These are phyloP conservation scores for Neocatenulostroma microsporum DNA, from an alignment of 2,329 filamentous ascomycete genomes.

Conservation along the genomic window DNA sequence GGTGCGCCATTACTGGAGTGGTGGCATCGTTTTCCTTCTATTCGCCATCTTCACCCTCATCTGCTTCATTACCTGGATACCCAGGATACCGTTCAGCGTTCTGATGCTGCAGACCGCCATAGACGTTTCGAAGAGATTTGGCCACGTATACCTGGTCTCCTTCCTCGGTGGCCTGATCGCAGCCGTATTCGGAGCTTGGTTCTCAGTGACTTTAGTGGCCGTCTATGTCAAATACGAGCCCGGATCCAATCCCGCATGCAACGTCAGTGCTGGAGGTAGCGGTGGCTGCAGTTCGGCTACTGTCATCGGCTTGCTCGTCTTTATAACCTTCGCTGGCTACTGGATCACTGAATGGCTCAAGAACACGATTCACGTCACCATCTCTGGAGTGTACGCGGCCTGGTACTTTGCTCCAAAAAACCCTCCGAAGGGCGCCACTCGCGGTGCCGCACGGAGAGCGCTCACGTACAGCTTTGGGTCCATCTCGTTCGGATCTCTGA, in stretches of 20 bases:
- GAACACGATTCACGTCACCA: constrained; percentile 81
- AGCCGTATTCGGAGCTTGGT: constrained; percentile 74
- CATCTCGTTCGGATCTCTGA: constrained; percentile 74
- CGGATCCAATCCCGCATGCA: constrained; percentile 50
- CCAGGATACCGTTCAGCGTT: constrained; percentile 83
- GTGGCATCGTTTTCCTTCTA: constrained; percentile 78
- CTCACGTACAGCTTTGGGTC: constrained; percentile 89
- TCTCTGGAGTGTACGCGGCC: constrained; percentile 80
- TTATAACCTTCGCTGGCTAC: constrained; percentile 84
- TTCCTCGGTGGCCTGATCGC: constrained; percentile 72
- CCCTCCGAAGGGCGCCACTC: constrained; percentile 69
- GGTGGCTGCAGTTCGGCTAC: constrained; percentile 61
- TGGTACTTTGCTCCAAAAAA: constrained; percentile 77
- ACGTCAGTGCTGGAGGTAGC: constrained; percentile 41
- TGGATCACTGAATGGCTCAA: constrained; percentile 94
- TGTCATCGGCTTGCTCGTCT: constrained; percentile 76
- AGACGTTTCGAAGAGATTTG: constrained; percentile 73
- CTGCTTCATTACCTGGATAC: constrained; percentile 84
- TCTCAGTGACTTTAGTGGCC: constrained; percentile 73
- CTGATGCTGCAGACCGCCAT: constrained; percentile 83
- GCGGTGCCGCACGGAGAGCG: constrained; percentile 72
- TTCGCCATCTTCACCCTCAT: constrained; percentile 74
- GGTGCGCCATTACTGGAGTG: constrained; percentile 65
- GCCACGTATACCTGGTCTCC: constrained; percentile 80
- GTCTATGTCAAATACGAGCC: constrained; percentile 82